phyloP scores from a whole-genome alignment of 1,284 basidiomycete genomes.

The Leucoagaricus sp. region DNA sequence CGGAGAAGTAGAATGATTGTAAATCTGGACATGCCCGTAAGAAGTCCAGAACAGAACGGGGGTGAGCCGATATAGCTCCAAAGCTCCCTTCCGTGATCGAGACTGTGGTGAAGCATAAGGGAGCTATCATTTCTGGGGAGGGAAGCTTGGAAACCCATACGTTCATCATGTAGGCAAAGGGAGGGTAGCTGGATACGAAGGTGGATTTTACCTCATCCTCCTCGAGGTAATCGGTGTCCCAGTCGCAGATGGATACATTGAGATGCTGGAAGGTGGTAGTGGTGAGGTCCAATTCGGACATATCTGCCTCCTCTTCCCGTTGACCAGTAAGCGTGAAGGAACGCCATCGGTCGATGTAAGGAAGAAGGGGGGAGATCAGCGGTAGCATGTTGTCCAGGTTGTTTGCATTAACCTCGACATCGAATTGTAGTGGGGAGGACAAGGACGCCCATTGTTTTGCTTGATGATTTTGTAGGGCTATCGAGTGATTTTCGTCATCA shows the following conservation, averaged over 20 bases:
- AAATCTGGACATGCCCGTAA: constrained; percentile 59
- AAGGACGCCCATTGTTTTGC: constrained; percentile 54
- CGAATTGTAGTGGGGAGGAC: constrained; percentile 53
- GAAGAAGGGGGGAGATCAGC: constrained; percentile 61
- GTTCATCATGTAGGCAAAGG: constrained; percentile 39
- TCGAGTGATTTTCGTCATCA: constrained; percentile 38
- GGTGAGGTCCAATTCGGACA: constrained; percentile 20
- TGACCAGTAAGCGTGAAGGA: constrained; percentile 44
- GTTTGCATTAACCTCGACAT: constrained; percentile 51
- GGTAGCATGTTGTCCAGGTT: constrained; percentile 56
- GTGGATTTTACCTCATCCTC: constrained; percentile 29
- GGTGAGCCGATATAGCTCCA: constrained; percentile 38
- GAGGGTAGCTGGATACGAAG: constrained; percentile 28
- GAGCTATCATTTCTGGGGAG: constrained; percentile 36
- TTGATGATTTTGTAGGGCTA: constrained; percentile 42
- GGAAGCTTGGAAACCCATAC: constrained; percentile 49
- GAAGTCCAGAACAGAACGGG: constrained; percentile 55
- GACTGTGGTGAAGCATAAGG: constrained; percentile 57
- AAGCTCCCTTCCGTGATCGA: constrained; percentile 51
- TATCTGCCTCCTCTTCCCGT: constrained; percentile 29
- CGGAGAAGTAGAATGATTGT: constrained; percentile 55
- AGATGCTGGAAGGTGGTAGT: constrained; percentile 28
- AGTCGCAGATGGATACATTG: constrained; percentile 34
- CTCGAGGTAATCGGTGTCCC: constrained; percentile 19
- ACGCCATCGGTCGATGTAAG: constrained; percentile 54